These are phyloP conservation scores for Canna indica DNA, from an alignment of 176 grass and related monocot species.

Conservation along the genomic window DNA sequence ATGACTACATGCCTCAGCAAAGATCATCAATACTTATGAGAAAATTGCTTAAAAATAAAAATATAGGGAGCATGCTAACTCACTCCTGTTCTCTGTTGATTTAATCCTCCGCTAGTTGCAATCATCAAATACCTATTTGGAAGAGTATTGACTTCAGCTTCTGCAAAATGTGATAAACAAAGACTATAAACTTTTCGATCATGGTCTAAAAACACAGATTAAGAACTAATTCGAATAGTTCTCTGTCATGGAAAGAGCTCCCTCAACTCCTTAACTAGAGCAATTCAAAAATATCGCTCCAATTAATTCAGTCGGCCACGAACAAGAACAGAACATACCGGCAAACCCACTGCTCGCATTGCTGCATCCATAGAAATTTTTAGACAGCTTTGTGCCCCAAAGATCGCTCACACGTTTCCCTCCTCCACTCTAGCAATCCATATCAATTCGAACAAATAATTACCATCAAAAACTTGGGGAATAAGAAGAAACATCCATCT, in stretches of 20 bases:
- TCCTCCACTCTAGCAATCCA: constrained; percentile 46
- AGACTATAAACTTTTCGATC: neutral
- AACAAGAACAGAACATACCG: constrained; percentile 27
- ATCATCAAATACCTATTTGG: constrained; percentile 81
- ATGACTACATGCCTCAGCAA: too few species aligned
- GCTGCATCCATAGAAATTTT: constrained; percentile 72
- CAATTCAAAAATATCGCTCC: neutral
- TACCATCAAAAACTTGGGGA: neutral
- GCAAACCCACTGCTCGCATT: constrained; percentile 48
- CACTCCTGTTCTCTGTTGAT: constrained; percentile 98
- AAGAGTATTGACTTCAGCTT: constrained; percentile 45
- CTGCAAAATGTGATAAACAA: constrained; percentile 28
- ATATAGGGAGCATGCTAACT: constrained; percentile 17
- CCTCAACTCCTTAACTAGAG: neutral
- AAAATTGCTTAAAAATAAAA: neutral
- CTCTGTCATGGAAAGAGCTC: neutral
- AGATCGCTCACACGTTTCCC: constrained; percentile 35
- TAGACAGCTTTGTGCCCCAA: constrained; percentile 57
- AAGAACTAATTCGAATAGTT: neutral
- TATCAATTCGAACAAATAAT: constrained; percentile 9
- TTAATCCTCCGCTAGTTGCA: constrained; percentile 86
- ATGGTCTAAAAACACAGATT: neutral
- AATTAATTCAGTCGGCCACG: neutral
- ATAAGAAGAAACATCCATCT: too few species aligned
- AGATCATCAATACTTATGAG: neutral